These are phyloP conservation scores for Postia placenta DNA, from an alignment of 768 basidiomycete species.

Conservation along the genomic window DNA sequence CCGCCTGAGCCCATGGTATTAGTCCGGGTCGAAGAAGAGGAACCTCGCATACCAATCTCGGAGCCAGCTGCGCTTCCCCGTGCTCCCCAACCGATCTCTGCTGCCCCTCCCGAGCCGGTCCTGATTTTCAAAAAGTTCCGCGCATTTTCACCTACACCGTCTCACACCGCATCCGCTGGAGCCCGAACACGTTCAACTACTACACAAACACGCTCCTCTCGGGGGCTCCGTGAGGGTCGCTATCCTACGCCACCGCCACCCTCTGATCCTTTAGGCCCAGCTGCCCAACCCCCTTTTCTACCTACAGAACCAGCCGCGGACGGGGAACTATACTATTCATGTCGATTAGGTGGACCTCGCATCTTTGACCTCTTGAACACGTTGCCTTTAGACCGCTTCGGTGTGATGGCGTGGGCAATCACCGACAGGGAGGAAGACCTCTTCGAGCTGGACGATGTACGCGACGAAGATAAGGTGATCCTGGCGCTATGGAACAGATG, in stretches of 20 bases:
- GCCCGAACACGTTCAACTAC: not conserved
- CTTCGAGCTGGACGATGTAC: constrained; percentile 63
- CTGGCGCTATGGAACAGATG: constrained; percentile 73
- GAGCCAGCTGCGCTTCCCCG: no score
- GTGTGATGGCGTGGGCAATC: constrained; percentile 63
- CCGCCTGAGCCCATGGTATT: no score
- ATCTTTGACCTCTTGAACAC: constrained; percentile 60
- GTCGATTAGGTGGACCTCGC: constrained; percentile 58
- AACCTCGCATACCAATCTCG: no score
- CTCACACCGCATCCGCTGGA: not conserved
- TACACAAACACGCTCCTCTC: not conserved
- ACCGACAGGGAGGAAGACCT: constrained; percentile 72
- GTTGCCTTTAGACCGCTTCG: constrained; percentile 54
- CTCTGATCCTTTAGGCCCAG: constrained; percentile 15
- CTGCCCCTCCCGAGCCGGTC: not conserved
- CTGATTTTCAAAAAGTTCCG: constrained; percentile 4
- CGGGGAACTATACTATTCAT: constrained; percentile 32
- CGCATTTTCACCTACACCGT: constrained; percentile 1
- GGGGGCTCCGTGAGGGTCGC: constrained; percentile 11
- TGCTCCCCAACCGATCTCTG: not conserved
- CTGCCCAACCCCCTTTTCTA: constrained; percentile 18
- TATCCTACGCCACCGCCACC: constrained; percentile 18
- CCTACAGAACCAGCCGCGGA: constrained; percentile 3
- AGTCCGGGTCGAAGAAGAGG: no score
- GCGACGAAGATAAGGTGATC: constrained; percentile 75